These are phyloP conservation scores for Dryas alaskensis DNA, from an alignment of 306 rosid species.

Conservation along the genomic window DNA sequence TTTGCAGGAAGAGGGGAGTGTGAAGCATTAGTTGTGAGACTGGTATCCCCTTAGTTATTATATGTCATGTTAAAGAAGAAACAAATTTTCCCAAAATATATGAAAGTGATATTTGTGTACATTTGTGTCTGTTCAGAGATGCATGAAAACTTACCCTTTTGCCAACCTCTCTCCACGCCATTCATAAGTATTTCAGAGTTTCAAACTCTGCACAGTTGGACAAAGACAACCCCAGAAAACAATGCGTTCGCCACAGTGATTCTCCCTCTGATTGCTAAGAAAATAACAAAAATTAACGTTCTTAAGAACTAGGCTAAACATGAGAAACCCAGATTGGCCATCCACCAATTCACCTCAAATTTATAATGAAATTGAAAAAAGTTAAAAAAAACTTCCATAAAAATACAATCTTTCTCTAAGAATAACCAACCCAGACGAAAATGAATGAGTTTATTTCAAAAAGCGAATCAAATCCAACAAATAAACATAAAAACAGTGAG, in stretches of 20 bases:
- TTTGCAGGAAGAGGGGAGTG: not conserved
- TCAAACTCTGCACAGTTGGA: constrained; percentile 35
- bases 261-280: not conserved
- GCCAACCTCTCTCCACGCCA: constrained; percentile 81
- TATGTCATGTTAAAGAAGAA: not conserved
- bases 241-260: constrained; percentile 6
- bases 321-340: not conserved
- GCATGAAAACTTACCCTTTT: constrained; percentile 45
- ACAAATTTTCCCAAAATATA: not conserved
- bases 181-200: constrained; percentile 43
- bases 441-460: not conserved
- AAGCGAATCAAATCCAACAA: constrained; percentile 1
- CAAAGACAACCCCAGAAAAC: not conserved
- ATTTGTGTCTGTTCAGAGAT: not conserved
- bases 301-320: not conserved
- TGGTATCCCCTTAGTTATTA: not conserved
- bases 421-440: not conserved
- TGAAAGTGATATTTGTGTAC: not conserved
- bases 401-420: not conserved
- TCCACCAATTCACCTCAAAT: constrained; percentile 8
- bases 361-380: not conserved
- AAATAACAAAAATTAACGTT: not conserved
- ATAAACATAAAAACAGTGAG: not conserved
- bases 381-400: not conserved
- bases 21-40: not conserved